Evolutionary conservation across 176 grass and related monocot genomes (phyloP), one percentile per base, ranked within the genome.

Genomic region (Leersia perrieri): DNA sequence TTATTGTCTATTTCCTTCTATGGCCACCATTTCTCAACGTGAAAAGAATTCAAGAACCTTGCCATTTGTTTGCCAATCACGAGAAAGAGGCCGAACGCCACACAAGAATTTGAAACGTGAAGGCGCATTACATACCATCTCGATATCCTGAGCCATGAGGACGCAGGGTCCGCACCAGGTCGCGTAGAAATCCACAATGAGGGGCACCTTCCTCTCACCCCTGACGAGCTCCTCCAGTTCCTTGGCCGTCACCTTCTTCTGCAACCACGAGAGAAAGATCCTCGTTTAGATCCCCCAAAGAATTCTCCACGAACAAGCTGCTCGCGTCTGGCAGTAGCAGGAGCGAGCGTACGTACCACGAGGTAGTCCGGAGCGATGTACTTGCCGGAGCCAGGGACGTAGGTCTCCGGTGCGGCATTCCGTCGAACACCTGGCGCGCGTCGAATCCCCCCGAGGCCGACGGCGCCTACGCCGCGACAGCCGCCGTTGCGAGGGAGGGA

Each of bases 91-190:
- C 13, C 13, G 35, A 15, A 1, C 7, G 25, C 10, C 23, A 62
- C 31, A 63, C 30, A 65, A 65, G 5, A 39, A 77, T 33, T 64
- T 32, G 63, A 27, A n/a, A 66, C 23, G 63, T 69, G 58, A 10
- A 9, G 41, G 7, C 41, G 41, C 18, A 51, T 16, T 16, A 31
- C 27, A 64, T 78, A 96, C 93, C 87, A 77, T 86, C 85, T 96
- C 90, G 41, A 96, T 91, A 47, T 96, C 92, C 83, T 94, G 95
- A 7, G 95, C 95, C 95, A 98, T 98, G n/a, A 84, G 73, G 66
- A 94, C 80, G 34, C 95, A 98, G 1, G 95, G 95, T 20, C 91
- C 91, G 70, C 91, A 94, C 91, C 91, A 94, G 11, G 91, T 94
- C 15, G 91, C 87, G 28, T 93, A 93, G 84, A 93, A 93, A 61